phyloP scores from a whole-genome alignment of 1,284 basidiomycete genomes.

The Ganoderma lingzhi region DNA sequence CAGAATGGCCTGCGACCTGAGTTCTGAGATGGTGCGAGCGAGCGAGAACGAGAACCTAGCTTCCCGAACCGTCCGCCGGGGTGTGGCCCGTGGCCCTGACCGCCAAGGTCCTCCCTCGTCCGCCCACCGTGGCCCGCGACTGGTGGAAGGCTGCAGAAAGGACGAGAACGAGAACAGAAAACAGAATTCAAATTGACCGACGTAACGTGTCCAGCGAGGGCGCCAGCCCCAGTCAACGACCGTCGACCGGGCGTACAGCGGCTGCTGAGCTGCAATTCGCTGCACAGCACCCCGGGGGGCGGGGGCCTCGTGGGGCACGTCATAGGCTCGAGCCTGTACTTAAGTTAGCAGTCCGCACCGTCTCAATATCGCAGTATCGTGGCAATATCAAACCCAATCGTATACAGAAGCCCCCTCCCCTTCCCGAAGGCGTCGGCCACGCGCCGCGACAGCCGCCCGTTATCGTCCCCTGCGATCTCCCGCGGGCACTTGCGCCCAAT shows the following conservation, averaged over 20 bases:
- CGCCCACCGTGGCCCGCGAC: neutral
- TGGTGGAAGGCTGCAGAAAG: neutral
- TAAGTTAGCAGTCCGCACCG: neutral
- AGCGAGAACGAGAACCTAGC: neutral
- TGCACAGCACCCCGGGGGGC: neutral
- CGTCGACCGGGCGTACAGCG: neutral
- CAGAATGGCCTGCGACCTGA: slow-evolving; percentile 23
- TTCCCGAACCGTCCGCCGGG: neutral
- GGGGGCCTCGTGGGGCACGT: slow-evolving; percentile 25
- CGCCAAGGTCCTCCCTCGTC: neutral
- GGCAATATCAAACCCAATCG: slow-evolving; percentile 37
- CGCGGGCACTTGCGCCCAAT: neutral
- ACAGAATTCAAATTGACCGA: neutral
- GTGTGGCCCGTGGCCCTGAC: neutral
- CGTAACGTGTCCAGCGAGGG: neutral
- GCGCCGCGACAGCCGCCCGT: slow-evolving; percentile 19
- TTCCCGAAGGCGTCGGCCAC: neutral
- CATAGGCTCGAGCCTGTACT: slow-evolving; percentile 22
- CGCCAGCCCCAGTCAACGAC: neutral
- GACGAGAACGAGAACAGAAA: neutral
- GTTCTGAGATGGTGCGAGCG: neutral
- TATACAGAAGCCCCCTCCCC: slow-evolving; percentile 5
- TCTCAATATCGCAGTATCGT: neutral
- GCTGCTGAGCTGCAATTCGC: neutral
- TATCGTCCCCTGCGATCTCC: slow-evolving; percentile 28